Conservation (phyloP, 2,329 filamentous ascomycete species). For the Cordyceps cateniannulata region DNA sequence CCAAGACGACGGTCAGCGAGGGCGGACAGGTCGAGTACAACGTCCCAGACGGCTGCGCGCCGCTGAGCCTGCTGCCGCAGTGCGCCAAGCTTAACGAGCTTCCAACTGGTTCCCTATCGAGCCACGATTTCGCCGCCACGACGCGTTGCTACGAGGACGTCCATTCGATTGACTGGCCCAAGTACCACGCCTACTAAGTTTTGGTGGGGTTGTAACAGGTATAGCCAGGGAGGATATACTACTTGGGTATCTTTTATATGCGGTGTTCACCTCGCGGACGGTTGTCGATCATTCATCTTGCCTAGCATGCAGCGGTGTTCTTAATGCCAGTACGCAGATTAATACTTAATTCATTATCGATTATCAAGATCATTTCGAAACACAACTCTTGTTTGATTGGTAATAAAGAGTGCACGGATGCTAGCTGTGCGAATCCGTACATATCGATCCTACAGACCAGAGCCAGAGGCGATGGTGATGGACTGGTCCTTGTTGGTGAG, state of each 20-base stretch:
- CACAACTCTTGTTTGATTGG: too few relatives aligned
- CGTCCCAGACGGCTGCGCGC: constrained; percentile 34
- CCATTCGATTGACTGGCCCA: constrained; percentile 29
- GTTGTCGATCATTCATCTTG: neutral
- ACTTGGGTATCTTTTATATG: neutral
- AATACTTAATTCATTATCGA: neutral
- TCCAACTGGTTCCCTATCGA: constrained; percentile 28
- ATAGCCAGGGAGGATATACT: neutral
- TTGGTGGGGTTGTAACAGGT: neutral
- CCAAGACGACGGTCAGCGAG: constrained; percentile 20
- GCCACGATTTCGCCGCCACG: constrained; percentile 32
- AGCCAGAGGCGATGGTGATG: too few relatives aligned
- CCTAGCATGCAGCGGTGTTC: neutral
- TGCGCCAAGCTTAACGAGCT: constrained; percentile 18
- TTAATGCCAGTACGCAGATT: neutral
- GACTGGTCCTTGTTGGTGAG: neutral
- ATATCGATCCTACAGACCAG: too few relatives aligned
- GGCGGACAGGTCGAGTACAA: constrained; percentile 17
- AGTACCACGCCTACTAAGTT: constrained; percentile 1
- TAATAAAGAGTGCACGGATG: too few relatives aligned
- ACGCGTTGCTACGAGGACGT: constrained; percentile 37
- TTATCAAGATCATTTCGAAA: neutral
- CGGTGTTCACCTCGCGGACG: neutral
- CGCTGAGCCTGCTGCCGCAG: constrained; percentile 16
- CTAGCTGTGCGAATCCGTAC: too few relatives aligned